Base-by-base conservation (phyloP, 108 stramenopile genomes). In the Discostella stelligeroides region DNA sequence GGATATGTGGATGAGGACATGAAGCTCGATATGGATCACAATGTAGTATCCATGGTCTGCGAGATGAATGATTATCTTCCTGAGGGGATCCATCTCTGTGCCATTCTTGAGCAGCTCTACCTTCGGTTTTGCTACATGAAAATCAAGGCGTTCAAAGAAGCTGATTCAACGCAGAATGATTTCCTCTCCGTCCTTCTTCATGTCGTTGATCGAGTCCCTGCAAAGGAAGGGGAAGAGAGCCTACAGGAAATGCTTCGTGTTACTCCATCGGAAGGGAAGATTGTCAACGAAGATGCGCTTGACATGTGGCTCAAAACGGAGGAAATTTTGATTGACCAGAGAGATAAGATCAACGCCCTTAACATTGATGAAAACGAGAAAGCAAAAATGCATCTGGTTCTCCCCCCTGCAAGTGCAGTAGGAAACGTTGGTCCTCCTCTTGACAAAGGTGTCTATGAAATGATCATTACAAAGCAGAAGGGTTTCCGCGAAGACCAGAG, bases 401-500 rank as follows among this genome's bases (percentile, higher is more conserved):
- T 88, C 25, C 85, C 91, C 48, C 89, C 89, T 38, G 76, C 66
- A 14, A 68, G 46, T 29, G 61, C 66, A 18, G 70, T 65, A 28
- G 86, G 72, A 20, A 62, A 63, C 53, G 59, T 83, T 49, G 94
- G 94, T 39, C 78, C 84, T 38, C 86, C 83, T 12, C 80, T 96
- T 51, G 95, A 96, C 74, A 91, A 88, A 68, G 88, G 91, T 50
- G 91, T 96, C 1, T 96, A 92, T 72, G 92, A 96, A 67, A 92
- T 96, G 89, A 75, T 92, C 50, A 82, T 87, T 21, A 87, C 86
- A 12, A 94, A 94, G 68, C 89, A 92, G 72, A 94, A 92, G 79
- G 91, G 91, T 60, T 92, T 94, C 80, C 83, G 81, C 23, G 90
- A 89, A 5, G 87, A 86, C 21, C 87, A 92, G 67, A 76, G 64